A percentile compares a stretch with the other conserved stretches of the same genome.
Evolutionary conservation across 139 green algal genomes (phyloP).

Genomic region (Trebouxia sp.): DNA sequence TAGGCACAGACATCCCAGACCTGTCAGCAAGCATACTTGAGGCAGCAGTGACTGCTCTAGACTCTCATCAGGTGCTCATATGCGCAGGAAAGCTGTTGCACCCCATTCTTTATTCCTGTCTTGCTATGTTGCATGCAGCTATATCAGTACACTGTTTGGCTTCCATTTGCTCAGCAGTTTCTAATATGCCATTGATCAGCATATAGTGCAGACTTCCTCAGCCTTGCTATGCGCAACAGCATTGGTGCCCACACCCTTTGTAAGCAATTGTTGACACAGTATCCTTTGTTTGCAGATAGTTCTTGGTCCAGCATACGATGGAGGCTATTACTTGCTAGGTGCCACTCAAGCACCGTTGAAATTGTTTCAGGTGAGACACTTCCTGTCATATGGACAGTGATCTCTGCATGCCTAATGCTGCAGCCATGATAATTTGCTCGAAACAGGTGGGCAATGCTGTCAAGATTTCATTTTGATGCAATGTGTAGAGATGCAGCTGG

Average conservation of each 20-base stretch:
- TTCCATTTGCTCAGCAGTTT: no score
- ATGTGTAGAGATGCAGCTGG: not conserved
- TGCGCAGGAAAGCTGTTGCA: no score
- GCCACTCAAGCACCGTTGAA: conserved; percentile 26
- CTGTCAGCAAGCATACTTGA: conserved; percentile 42
- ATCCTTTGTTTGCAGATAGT: conserved; percentile 43
- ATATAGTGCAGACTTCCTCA: no score
- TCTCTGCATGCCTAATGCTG: no score
- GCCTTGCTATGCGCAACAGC: no score
- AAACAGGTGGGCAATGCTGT: not conserved
- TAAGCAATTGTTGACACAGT: not conserved
- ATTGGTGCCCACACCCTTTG: no score
- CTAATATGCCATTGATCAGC: no score
- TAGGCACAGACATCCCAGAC: conserved; percentile 69
- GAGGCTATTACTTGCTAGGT: conserved; percentile 72
- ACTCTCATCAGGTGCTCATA: conserved; percentile 11
- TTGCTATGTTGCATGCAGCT: no score
- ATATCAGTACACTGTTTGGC: no score
- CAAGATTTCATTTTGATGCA: not conserved
- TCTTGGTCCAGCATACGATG: conserved; percentile 64
- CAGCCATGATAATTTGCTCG: no score
- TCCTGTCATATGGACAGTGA: not conserved
- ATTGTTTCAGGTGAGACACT: conserved; percentile 8
- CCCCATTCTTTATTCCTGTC: no score
- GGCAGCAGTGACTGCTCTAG: conserved; percentile 10